Conservation (phyloP, 805 yeast species). For the Kodamaea fukazawae region DNA sequence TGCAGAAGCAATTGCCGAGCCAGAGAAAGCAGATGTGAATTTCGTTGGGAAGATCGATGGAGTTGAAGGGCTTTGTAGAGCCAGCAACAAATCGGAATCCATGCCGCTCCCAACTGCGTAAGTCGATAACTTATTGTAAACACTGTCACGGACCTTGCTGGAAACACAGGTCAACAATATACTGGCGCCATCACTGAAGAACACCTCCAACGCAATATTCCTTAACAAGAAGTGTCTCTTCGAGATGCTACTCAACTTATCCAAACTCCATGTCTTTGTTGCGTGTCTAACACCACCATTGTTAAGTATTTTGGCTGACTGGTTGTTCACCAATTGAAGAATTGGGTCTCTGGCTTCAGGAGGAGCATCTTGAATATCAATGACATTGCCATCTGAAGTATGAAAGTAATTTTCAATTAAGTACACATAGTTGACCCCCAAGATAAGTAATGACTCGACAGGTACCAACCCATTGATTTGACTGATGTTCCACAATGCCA, state of each 20-base stretch:
- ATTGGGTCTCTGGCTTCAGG: conserved; percentile 62
- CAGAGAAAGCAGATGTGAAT: conserved; percentile 16
- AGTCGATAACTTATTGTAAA: conserved; percentile 48
- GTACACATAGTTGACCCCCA: conserved; percentile 65
- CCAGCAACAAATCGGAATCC: conserved; percentile 54
- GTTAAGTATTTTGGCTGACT: conserved; percentile 27
- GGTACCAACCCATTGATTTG: conserved; percentile 75
- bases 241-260: conserved; percentile 59
- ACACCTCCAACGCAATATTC: conserved; percentile 78
- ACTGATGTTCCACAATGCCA: conserved; percentile 72
- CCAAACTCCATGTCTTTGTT: conserved; percentile 59
- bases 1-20: conserved; percentile 45
- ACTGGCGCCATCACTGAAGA: conserved; percentile 71
- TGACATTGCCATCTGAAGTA: conserved; percentile 48
- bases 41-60: conserved; percentile 26
- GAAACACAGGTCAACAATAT: conserved; percentile 63
- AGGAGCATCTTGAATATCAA: conserved; percentile 68
- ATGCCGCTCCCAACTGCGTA: conserved; percentile 40
- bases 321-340: conserved; percentile 59
- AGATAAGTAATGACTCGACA: conserved; percentile 68
- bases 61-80: conserved; percentile 30
- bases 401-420: conserved; percentile 69
- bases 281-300: conserved; percentile 32
- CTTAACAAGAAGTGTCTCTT: conserved; percentile 74
- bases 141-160: conserved; percentile 51